phyloP scores from a whole-genome alignment of 192 early-diverging fungal genomes.

The Funneliformis mosseae region DNA sequence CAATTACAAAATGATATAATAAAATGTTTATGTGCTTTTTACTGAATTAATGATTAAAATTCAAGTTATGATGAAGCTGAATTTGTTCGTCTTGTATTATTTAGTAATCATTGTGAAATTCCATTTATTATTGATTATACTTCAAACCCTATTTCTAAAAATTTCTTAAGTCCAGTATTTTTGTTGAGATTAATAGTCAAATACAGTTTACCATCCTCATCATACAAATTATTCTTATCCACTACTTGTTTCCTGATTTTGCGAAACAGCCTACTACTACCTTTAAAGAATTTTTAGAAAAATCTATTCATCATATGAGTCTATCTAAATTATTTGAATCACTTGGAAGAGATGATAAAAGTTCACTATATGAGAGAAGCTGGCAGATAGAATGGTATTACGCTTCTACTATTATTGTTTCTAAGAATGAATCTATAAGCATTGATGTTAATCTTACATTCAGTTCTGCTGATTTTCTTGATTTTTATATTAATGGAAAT shows the following conservation, averaged over 20 bases:
- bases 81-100: neutral
- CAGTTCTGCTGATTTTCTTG: constrained; percentile 24
- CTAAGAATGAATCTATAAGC: constrained; percentile 22
- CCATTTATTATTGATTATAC: neutral
- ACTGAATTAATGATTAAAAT: neutral
- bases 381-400: constrained; percentile 47
- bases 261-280: neutral
- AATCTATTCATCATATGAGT: neutral
- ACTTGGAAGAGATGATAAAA: neutral
- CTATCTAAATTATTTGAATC: constrained; percentile 2
- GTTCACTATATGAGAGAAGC: constrained; percentile 35
- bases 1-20: neutral
- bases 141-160: neutral
- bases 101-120: neutral
- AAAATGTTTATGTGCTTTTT: neutral
- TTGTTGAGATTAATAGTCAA: neutral
- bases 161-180: constrained; percentile 12
- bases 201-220: constrained; percentile 16
- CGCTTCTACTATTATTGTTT: constrained; percentile 9
- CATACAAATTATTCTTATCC: constrained; percentile 6
- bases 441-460: constrained; percentile 29
- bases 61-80: neutral
- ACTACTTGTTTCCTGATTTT: neutral
- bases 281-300: constrained; percentile 5
- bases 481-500: constrained; percentile 33